These are phyloP conservation scores for Cephaloascus albidus DNA, from an alignment of 805 yeast genomes.

Conservation along the genomic window DNA sequence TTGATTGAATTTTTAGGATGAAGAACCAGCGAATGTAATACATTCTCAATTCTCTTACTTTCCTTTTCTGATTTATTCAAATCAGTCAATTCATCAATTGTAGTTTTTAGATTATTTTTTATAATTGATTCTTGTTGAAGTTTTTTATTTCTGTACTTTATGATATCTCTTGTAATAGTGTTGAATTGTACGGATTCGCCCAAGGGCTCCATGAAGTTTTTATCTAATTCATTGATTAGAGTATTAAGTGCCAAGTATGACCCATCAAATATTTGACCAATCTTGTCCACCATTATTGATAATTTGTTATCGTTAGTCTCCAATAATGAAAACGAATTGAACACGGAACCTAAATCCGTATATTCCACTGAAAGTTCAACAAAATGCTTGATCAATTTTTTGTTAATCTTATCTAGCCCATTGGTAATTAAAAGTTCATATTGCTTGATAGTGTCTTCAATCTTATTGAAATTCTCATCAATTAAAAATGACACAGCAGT, in stretches of 20 bases:
- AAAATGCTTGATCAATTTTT: conserved; percentile 43
- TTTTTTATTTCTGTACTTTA: conserved; percentile 43
- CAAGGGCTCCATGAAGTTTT: conserved; percentile 57
- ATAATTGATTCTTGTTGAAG: conserved; percentile 20
- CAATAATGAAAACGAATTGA: conserved; percentile 28
- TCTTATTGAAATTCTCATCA: conserved; percentile 27
- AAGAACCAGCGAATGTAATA: conserved; percentile 11
- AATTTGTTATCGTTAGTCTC: conserved; percentile 18
- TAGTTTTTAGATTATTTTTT: conserved; percentile 21
- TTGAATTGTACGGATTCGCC: conserved; percentile 67
- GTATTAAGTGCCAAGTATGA: conserved; percentile 40
- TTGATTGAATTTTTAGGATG: conserved; percentile 13
- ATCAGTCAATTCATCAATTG: conserved; percentile 19
- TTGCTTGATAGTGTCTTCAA: conserved; percentile 34
- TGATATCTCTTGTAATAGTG: conserved; percentile 43
- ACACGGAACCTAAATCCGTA: conserved; percentile 60
- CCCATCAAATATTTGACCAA: conserved; percentile 32
- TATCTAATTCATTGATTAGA: conserved; percentile 42
- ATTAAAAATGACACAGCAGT: background rate
- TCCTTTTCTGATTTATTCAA: conserved; percentile 21
- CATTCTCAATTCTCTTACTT: conserved; percentile 15
- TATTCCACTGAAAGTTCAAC: conserved; percentile 54
- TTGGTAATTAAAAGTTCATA: conserved; percentile 32
- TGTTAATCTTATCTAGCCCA: conserved; percentile 49
- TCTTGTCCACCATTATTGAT: conserved; percentile 25